A percentile compares a stretch with the other conserved stretches of the same genome.
phyloP scores from a whole-genome alignment of 169 alveolate genomes.

The Amoebophrya sp. region DNA sequence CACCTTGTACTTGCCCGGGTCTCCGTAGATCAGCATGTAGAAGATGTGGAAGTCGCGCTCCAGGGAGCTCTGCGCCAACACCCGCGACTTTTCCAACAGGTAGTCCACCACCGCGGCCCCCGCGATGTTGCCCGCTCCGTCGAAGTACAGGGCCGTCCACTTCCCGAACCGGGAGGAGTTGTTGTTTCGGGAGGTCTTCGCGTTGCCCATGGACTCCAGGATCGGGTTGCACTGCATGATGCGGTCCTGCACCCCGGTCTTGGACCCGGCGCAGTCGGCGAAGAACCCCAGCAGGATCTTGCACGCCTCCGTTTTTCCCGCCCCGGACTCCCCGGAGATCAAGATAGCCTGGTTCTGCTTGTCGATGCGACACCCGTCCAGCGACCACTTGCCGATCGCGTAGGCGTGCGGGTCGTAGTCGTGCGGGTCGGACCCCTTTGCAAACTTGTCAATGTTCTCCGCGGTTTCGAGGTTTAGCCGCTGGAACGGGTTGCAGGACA shows the following conservation, averaged over 20 bases:
- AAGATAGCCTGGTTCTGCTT: conserved; percentile 67
- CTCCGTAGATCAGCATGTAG: conserved; percentile 55
- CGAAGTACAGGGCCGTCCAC: conserved; percentile 56
- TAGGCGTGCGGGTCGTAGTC: background rate
- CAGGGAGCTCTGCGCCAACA: conserved; percentile 53
- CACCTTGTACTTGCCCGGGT: background rate
- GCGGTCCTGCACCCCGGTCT: conserved; percentile 55
- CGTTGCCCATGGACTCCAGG: conserved; percentile 73
- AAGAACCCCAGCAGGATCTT: conserved; percentile 55
- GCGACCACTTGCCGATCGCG: background rate
- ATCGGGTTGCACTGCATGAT: conserved; percentile 71
- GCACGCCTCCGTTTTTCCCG: conserved; percentile 83
- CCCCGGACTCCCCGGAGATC: conserved; percentile 80
- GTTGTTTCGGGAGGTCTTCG: conserved; percentile 71
- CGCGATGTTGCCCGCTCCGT: conserved; percentile 45
- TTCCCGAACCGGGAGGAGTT: conserved; percentile 79
- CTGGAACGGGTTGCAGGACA: conserved; percentile 25
- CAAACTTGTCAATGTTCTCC: background rate
- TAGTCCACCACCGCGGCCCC: conserved; percentile 58
- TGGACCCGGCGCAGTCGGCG: conserved; percentile 37
- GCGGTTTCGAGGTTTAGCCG: background rate
- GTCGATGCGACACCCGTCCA: background rate
- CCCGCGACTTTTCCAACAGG: background rate
- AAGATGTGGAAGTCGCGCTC: conserved; percentile 95
- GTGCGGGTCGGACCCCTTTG: background rate